Base-by-base conservation (phyloP, 306 rosid genomes). In the Lagenaria siceraria region DNA sequence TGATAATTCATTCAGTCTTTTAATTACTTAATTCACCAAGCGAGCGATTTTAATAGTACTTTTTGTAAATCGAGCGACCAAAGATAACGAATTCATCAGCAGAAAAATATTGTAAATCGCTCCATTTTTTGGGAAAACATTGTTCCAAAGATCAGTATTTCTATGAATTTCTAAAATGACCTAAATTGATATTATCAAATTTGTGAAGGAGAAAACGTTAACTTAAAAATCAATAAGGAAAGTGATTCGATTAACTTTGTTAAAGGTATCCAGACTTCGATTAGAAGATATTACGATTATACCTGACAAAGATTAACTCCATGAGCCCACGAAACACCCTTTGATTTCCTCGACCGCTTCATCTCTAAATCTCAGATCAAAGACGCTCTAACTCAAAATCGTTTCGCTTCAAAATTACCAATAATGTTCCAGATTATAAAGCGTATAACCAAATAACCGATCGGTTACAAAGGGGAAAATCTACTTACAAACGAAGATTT, bases 281-380 rank as follows among this genome's bases (percentile, higher is more conserved):
- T 76, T 74, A 74, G 61, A 77, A 89, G 80, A 82, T 68, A 71
- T 55, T 61, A 71, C 64, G 43, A 73, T 80, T 89, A 88, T 93
- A 93, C 97, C 97, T 90, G 97, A 89, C 90, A 83, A 82, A 90
- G 91, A 83, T 80, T 68, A 75, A 83, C 77, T 81, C 81, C 87
- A 72, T 83, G 72, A 85, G 95, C 91, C 97, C 97, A 90, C 72
- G 97, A 88, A 74, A 93, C 89, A 66, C 83, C 51, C 42, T 78
- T 85, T 18, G 86, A 84, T 84, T 84, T 89, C 86, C 92, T 90
- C 82, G 89, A 71, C 76, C 89, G 90, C 97, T 90, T 88, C 98
- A 85, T 85, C 74, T 85, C 79, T 82, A 88, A 54, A 77, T 87
- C 85, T 84, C 90, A 88, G 79, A 77, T 75, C 66, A 76, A 69